Conservation (phyloP, 495 filamentous ascomycete genomes). For the Penicillium diatomitis region DNA sequence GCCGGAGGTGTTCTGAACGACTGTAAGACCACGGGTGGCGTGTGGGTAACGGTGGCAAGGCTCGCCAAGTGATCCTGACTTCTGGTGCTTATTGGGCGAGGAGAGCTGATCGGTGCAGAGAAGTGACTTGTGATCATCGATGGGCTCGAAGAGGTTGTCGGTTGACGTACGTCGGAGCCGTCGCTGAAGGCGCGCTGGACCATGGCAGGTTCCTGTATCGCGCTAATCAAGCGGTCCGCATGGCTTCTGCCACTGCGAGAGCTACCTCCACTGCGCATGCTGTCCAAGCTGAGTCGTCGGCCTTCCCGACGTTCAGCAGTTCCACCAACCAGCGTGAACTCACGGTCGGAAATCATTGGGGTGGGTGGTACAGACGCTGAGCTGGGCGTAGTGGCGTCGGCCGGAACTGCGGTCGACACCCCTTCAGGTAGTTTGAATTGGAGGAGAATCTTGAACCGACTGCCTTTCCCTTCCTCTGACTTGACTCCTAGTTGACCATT, state of each 20-base stretch:
- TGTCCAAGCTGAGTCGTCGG: slow-evolving; percentile 34
- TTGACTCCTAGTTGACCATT: slow-evolving; percentile 82
- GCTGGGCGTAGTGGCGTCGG: neutral
- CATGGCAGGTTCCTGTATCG: slow-evolving; percentile 54
- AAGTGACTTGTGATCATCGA: slow-evolving; percentile 8
- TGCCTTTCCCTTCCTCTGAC: slow-evolving; percentile 79
- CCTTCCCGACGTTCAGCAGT: slow-evolving; percentile 1
- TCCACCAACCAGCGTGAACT: slow-evolving; percentile 25
- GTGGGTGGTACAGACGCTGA: slow-evolving; percentile 6
- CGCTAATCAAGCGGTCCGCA: slow-evolving; percentile 66
- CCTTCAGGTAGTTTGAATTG: slow-evolving; percentile 27
- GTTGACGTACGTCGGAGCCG: slow-evolving; percentile 3
- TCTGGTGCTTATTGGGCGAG: neutral
- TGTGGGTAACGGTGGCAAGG: slow-evolving; percentile 18
- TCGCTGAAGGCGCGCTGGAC: slow-evolving; percentile 28
- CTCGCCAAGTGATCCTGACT: slow-evolving; percentile 11
- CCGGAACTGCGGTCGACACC: neutral
- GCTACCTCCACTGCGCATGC: slow-evolving; percentile 45
- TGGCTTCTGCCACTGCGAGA: slow-evolving; percentile 53
- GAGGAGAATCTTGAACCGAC: slow-evolving; percentile 55
- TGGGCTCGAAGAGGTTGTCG: slow-evolving; percentile 2
- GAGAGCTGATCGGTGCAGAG: slow-evolving; percentile 9
- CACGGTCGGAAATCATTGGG: slow-evolving; percentile 16
- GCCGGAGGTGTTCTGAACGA: slow-evolving; percentile 11
- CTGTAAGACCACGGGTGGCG: slow-evolving; percentile 10